phyloP scores from a whole-genome alignment of 768 basidiomycete species.

The Fomitopsis pulvina region DNA sequence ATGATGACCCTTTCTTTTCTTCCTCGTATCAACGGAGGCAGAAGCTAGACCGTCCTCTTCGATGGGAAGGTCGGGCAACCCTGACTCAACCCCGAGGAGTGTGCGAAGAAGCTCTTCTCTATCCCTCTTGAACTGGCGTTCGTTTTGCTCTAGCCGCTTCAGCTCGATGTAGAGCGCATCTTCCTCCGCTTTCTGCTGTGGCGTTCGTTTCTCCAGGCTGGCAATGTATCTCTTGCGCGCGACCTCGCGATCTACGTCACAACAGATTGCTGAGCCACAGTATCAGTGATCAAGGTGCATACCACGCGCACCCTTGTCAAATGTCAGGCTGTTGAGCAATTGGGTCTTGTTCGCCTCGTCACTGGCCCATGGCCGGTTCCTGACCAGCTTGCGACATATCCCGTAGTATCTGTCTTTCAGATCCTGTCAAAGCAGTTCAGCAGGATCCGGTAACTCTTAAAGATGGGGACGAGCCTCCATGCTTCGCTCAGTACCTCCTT shows the following conservation, averaged over 20 bases:
- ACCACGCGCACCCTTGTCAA: slow-evolving; percentile 70
- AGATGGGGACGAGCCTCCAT: slow-evolving; percentile 53
- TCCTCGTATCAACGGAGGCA: slow-evolving; percentile 46
- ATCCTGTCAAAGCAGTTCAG: slow-evolving; percentile 44
- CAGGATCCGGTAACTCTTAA: not conserved
- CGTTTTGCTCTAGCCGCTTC: slow-evolving; percentile 91
- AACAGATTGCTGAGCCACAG: not conserved
- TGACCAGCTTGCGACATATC: slow-evolving; percentile 81
- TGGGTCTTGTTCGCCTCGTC: slow-evolving; percentile 68
- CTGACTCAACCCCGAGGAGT: slow-evolving; percentile 82
- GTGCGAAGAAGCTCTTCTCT: slow-evolving; percentile 82
- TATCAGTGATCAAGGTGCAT: not conserved
- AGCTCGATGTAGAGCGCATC: slow-evolving; percentile 91
- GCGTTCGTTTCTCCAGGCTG: slow-evolving; percentile 83
- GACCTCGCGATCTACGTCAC: slow-evolving; percentile 65
- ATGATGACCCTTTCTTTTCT: slow-evolving; percentile 46
- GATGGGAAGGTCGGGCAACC: slow-evolving; percentile 62
- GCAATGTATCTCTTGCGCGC: slow-evolving; percentile 83
- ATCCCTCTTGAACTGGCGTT: slow-evolving; percentile 81
- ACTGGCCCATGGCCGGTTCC: slow-evolving; percentile 78
- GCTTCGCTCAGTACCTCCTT: slow-evolving; percentile 43
- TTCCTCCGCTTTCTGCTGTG: slow-evolving; percentile 89
- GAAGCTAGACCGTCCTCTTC: slow-evolving; percentile 56
- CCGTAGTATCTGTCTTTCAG: slow-evolving; percentile 93
- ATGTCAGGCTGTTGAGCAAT: slow-evolving; percentile 65